Evolutionary conservation across 805 yeast species (phyloP).

Genomic region (Ogataea degrootiae): DNA sequence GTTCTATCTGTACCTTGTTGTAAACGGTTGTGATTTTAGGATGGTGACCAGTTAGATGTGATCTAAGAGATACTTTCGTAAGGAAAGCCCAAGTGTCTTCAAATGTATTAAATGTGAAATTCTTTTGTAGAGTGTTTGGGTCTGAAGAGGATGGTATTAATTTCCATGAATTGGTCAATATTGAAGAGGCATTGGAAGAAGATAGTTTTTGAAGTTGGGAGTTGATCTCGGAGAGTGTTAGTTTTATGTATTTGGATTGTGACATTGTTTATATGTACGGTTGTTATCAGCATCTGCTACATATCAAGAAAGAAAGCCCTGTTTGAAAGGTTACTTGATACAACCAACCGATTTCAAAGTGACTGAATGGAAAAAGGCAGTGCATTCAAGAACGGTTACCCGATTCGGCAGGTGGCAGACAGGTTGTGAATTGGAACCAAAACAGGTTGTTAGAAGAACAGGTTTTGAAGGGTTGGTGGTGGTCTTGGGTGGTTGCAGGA

Average conservation of each 20-base stretch:
- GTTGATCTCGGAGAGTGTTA: slow-evolving; percentile 22
- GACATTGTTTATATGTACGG: slow-evolving; percentile 25
- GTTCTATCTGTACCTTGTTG: slow-evolving; percentile 46
- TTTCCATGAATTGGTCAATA: slow-evolving; percentile 5
- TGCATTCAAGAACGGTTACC: too few species aligned
- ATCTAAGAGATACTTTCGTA: slow-evolving; percentile 49
- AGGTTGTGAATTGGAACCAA: too few species aligned
- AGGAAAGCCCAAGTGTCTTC: slow-evolving; percentile 66
- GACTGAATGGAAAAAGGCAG: too few species aligned
- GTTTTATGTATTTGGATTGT: slow-evolving; percentile 26
- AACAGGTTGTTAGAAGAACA: too few species aligned
- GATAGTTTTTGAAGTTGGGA: slow-evolving; percentile 8
- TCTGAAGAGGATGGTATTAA: not conserved
- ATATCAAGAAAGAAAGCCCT: too few species aligned
- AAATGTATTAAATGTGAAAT: slow-evolving; percentile 43
- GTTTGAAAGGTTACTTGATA: too few species aligned
- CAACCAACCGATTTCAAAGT: too few species aligned
- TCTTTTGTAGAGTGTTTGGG: slow-evolving; percentile 26
- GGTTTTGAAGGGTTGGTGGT: too few species aligned
- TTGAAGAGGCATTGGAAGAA: not conserved
- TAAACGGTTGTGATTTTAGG: slow-evolving; percentile 65
- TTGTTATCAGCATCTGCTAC: not conserved
- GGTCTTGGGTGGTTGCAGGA: too few species aligned
- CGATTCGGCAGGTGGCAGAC: too few species aligned
- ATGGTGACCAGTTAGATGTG: slow-evolving; percentile 62